phyloP scores from a whole-genome alignment of 2,329 filamentous ascomycete genomes.

The Xylaria sp. region DNA sequence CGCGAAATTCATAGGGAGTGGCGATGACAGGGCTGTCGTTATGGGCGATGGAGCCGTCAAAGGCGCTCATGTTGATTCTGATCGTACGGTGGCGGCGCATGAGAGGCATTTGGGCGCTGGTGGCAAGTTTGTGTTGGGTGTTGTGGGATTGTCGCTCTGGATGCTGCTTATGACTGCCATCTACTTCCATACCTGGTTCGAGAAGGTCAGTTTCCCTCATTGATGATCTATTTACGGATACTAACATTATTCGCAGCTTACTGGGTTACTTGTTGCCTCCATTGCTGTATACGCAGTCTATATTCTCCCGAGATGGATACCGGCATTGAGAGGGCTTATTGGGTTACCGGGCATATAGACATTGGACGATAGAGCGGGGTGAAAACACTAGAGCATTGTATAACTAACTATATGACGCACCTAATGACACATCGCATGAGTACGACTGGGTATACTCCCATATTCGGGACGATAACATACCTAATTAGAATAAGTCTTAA shows the following conservation, averaged over 20 bases:
- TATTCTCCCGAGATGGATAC: constrained; percentile 42
- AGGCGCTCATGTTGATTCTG: constrained; percentile 62
- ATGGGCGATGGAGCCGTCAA: constrained; percentile 74
- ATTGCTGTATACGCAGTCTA: constrained; percentile 42
- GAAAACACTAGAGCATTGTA: constrained; percentile 4
- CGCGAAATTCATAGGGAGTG: constrained; percentile 53
- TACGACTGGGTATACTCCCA: neutral
- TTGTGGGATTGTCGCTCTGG: constrained; percentile 83
- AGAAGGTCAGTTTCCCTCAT: constrained; percentile 74
- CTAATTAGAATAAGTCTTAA: neutral
- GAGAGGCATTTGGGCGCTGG: constrained; percentile 56
- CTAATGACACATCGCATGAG: constrained; percentile 11
- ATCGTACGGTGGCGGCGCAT: constrained; percentile 41
- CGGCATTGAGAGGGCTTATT: constrained; percentile 37
- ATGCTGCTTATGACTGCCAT: constrained; percentile 99
- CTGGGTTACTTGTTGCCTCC: constrained; percentile 41
- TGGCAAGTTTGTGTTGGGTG: constrained; percentile 66
- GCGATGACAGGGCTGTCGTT: constrained; percentile 73
- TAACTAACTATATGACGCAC: constrained; percentile 21
- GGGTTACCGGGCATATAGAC: constrained; percentile 44
- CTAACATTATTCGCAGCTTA: constrained; percentile 34
- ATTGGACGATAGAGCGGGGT: constrained; percentile 3
- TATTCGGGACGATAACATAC: constrained; percentile 6
- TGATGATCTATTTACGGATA: neutral
- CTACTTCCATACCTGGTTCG: constrained; percentile 98